Percentiles rank a stretch among this genome's conserved stretches.
Conservation (phyloP, 208 protist genomes). For the Zelonia costaricensis region DNA sequence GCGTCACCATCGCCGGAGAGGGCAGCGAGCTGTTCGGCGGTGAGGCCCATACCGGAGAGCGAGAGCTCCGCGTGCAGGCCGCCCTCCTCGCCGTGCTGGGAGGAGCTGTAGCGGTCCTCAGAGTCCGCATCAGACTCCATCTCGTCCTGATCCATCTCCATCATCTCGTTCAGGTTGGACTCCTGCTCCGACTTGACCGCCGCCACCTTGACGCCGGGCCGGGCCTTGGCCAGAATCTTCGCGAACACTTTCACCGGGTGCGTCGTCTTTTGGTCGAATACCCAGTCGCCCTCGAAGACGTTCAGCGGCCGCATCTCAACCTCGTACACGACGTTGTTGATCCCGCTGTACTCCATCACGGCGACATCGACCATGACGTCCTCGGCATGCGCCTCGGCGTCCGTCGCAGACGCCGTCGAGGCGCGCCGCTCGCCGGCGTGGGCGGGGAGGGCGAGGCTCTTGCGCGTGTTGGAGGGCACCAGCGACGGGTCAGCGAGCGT, state of each 20-base stretch:
- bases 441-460: conserved; percentile 10
- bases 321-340: conserved; percentile 48
- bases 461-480: conserved; percentile 24
- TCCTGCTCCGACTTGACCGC: conserved; percentile 37
- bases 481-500: conserved; percentile 32
- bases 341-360: conserved; percentile 39
- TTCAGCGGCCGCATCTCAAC: conserved; percentile 43
- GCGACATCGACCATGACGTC: conserved; percentile 31
- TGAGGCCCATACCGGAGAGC: conserved; percentile 23
- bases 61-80: conserved; percentile 11
- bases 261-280: conserved; percentile 42
- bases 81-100: conserved; percentile 12
- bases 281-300: conserved; percentile 46
- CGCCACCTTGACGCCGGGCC: conserved; percentile 15
- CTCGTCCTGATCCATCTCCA: conserved; percentile 37
- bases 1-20: conserved; percentile 28
- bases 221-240: conserved; percentile 26
- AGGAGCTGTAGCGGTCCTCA: conserved; percentile 16
- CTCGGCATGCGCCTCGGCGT: conserved; percentile 7
- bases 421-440: conserved; percentile 5
- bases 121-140: conserved; percentile 29
- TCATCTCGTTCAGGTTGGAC: conserved; percentile 46
- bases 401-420: not conserved
- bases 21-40: conserved; percentile 22
- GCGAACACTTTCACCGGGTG: conserved; percentile 41